These are phyloP conservation scores for Clavulina sp. DNA, from an alignment of 768 basidiomycete genomes.

Conservation along the genomic window DNA sequence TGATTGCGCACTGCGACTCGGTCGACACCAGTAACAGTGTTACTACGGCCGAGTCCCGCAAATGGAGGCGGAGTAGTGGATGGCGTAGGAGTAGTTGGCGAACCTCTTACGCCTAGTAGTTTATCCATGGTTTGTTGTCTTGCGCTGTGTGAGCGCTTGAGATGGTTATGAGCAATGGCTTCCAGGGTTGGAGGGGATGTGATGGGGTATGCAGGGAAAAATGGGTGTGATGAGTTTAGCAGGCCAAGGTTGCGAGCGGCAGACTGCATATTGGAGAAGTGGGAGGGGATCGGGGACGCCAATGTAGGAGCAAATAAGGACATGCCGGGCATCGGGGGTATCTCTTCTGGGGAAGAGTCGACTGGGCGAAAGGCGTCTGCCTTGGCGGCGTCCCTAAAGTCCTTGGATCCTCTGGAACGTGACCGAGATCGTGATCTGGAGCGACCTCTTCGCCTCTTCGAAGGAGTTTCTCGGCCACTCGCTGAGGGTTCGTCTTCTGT, in stretches of 20 bases:
- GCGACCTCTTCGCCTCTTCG: not conserved
- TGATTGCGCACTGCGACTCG: conserved; percentile 30
- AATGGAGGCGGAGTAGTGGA: conserved; percentile 30
- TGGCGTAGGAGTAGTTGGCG: conserved; percentile 27
- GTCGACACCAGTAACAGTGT: conserved; percentile 64
- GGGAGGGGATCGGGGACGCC: conserved; percentile 2
- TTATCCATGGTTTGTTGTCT: conserved; percentile 69
- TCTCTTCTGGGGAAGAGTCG: not conserved
- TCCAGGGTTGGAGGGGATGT: conserved; percentile 27
- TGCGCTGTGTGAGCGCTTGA: conserved; percentile 78
- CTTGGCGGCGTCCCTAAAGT: not conserved
- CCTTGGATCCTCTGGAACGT: not conserved
- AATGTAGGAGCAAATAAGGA: not conserved
- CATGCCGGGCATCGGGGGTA: not conserved
- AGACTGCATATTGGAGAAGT: not conserved
- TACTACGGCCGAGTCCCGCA: conserved; percentile 37
- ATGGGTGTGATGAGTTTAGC: conserved; percentile 3
- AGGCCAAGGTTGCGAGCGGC: not conserved
- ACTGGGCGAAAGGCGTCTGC: not conserved
- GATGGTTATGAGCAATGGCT: conserved; percentile 25
- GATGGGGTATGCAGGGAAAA: conserved; percentile 5
- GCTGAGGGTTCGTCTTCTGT: not conserved
- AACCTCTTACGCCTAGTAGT: conserved; percentile 54
- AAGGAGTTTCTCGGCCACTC: conserved; percentile 1
- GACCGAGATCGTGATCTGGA: conserved; percentile 1